Evolutionary conservation across 2,329 filamentous ascomycete genomes (phyloP).

Genomic region (Epichloe gansuensis): DNA sequence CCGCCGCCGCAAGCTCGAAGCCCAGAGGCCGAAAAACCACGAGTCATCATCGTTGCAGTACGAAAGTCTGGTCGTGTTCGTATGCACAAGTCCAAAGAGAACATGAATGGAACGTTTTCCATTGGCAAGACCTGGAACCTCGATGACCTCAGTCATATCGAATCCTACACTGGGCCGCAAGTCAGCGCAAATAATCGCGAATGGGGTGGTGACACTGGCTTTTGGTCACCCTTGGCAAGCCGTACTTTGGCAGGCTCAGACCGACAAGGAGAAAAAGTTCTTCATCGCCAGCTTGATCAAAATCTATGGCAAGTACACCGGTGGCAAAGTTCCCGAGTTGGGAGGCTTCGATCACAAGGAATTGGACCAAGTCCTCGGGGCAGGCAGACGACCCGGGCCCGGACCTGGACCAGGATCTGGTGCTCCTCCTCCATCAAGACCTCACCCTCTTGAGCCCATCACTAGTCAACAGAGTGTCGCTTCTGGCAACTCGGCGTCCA

Average conservation of each 20-base stretch:
- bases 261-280: conserved; percentile 94
- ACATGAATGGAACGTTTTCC: conserved; percentile 84
- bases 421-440: conserved; percentile 10
- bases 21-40: conserved; percentile 67
- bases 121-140: conserved; percentile 98
- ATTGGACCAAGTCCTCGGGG: conserved; percentile 60
- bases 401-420: conserved; percentile 15
- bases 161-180: conserved; percentile 61
- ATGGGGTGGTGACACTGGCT: conserved; percentile 77
- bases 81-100: conserved; percentile 95
- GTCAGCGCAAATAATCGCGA: conserved; percentile 48
- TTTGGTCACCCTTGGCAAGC: conserved; percentile 82
- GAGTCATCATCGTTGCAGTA: conserved; percentile 87
- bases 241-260: conserved; percentile 93
- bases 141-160: conserved; percentile 74
- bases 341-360: conserved; percentile 74
- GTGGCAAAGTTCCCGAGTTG: conserved; percentile 67
- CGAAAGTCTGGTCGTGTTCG: conserved; percentile 84
- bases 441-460: conserved; percentile 16
- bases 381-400: conserved; percentile 28
- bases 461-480: conserved; percentile 11
- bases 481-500: conserved; percentile 8
- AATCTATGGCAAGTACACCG: conserved; percentile 93
- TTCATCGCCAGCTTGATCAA: conserved; percentile 95
- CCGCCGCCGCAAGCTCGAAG: conserved; percentile 66